phyloP scores from a whole-genome alignment of 768 basidiomycete genomes.

The Holtermanniella nyarrowii region DNA sequence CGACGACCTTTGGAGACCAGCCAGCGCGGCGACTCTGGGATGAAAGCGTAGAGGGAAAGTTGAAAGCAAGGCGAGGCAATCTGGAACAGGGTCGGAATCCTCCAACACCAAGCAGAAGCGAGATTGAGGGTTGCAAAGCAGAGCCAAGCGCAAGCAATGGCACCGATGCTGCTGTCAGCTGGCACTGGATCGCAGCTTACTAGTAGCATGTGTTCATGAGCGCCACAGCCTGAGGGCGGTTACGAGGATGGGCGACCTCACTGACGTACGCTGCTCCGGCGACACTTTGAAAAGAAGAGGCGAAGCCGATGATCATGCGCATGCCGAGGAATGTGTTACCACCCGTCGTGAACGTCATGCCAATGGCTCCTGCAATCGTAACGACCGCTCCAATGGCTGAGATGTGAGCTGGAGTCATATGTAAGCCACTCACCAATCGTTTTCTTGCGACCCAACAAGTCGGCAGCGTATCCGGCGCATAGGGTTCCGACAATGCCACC shows the following conservation, averaged over 20 bases:
- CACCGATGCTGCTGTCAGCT: slow-evolving; percentile 7
- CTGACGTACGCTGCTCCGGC: slow-evolving; percentile 21
- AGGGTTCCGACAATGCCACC: not conserved
- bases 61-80: not conserved
- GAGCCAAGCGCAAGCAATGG: slow-evolving; percentile 10
- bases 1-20: slow-evolving; percentile 44
- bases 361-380: not conserved
- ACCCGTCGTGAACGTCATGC: not conserved
- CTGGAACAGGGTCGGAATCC: not conserved
- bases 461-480: not conserved
- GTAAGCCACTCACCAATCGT: not conserved
- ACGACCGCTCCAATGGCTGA: not conserved
- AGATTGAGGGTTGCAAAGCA: slow-evolving; percentile 18
- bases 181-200: not conserved
- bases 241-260: slow-evolving; percentile 26
- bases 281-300: slow-evolving; percentile 15
- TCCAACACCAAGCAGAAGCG: slow-evolving; percentile 16
- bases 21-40: slow-evolving; percentile 21
- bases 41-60: not conserved
- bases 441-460: slow-evolving; percentile 1
- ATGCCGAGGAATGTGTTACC: slow-evolving; percentile 9
- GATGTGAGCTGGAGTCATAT: not conserved
- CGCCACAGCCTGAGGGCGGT: slow-evolving; percentile 17
- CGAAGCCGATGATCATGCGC: slow-evolving; percentile 14
- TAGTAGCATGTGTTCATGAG: slow-evolving; percentile 16